Evolutionary conservation across 352 stramenopile genomes (phyloP), one percentile per base, ranked within the genome.

Genomic region (Hyaloperonospora brassicae): DNA sequence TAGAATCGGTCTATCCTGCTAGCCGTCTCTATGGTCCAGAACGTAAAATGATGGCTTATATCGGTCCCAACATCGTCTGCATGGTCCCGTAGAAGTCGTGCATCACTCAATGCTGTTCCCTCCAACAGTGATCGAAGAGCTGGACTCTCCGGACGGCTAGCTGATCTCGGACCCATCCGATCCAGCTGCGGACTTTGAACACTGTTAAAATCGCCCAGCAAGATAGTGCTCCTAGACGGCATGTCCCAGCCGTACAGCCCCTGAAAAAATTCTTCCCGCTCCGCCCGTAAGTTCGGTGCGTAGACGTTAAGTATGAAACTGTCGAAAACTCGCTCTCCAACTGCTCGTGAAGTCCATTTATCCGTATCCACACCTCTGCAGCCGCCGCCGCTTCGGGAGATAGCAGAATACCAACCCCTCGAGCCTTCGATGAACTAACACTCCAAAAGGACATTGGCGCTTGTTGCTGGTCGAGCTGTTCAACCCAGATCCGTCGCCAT

Each of bases 1-100:
- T 46, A 23, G n/a, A 46, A 46, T 5, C 40, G 13, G 17, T 46
- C 40, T 30, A 46, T 46, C 14, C 40, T 23, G 40, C 40, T 46
- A 14, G 40, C 40, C 5, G 17, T 30, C 40, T 46, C 40, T 5
- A 9, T 24, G 40, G 40, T 2, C 40, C 40, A 46, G 24, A 25
- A 46, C 17, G 40, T 46, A n/a, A 13, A 46, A 2, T 47, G 17
- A 17, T 13, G 21, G n/a, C 9, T 23, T 30, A 5, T 22, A n/a
- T 47, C 21, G 5, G 2, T n/a, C 3, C 5, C 21, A 6, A 31
- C 42, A 8, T 30, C 41, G 5, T 21, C 40, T 5, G 21, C 40
- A n/a, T 25, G 40, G 13, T 21, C 14, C n/a, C 40, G 24, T 46
- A 24, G 5, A 11, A 25, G 1, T 7, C 27, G 27, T 8, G 3